Evolutionary conservation across 2,329 filamentous ascomycete species (phyloP), one percentile per base, ranked within the genome.

Genomic region (Stemphylium lycopersici): DNA sequence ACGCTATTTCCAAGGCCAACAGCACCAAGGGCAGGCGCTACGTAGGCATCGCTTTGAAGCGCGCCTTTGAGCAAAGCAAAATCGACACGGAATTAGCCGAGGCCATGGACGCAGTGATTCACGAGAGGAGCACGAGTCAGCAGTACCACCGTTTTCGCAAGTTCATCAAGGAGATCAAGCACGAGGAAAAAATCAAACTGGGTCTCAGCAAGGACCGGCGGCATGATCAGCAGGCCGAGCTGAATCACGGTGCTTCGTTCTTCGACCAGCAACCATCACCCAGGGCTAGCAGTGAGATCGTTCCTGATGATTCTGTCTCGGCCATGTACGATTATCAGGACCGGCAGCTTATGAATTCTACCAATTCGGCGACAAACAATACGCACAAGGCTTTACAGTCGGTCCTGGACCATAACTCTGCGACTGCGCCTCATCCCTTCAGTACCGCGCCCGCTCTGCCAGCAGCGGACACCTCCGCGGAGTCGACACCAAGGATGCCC

Each of bases 81-180:
- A 64, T 55, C 13, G 70, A 81, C 43, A 48, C 62, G 13, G 58
- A 58, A 16, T 62, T 81, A 20, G 71, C 73, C 36, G 62, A 72
- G 22, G 65, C 80, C 3, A 71, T 83, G 6, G 71, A 79, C 33
- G 73, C 74, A 6, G 74, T 81, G 29, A 70, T 81, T 31, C 68
- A 73, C 10, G 74, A 78, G 50, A 74, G 66, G 18, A 67, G 75
- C 32, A 77, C 75, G 2, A 49, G 65, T 24, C 67, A 75, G 47
- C 76, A 82, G 55, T 75, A 70, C 26, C 32, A 37, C 16, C 62
- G 66, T 24, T 82, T 82, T 57, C 75, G 78, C 55, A 77, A 73
- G 39, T 61, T 59, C n/a, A 75, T 76, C 31, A 80, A 79, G 65
- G 78, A 76, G 62, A 67, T 69, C 40, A 64, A 78, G 44, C 76